Evolutionary conservation across 2,329 filamentous ascomycete genomes (phyloP), one percentile per base, ranked within the genome.

Genomic region (Fonsecaea monophora): DNA sequence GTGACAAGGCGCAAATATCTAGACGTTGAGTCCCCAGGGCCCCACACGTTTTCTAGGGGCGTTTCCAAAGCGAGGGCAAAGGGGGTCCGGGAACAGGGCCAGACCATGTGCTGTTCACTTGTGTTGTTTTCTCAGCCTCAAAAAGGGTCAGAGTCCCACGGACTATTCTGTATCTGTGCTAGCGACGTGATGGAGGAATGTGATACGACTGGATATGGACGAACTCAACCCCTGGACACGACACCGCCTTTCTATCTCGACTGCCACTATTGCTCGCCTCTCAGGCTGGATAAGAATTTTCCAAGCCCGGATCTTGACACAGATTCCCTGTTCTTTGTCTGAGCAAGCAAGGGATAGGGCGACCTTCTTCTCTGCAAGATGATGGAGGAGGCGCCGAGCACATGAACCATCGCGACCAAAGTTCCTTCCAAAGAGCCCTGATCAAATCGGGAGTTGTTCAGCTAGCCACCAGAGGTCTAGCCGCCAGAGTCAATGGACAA

Each of bases 391-490:
- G 21, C 18, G 45, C 45, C 25, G 21, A 5, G 13, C 45, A 3
- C 45, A 50, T 25, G 21, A 5, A 4, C 45, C 18, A 50, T 9
- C 45, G 4, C 8, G 53, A 35, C 53, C 53, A 50, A 53, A 60
- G 42, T 60, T 53, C 57, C 42, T 48, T n/a, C 45, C 57, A 21
- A 55, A 55, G 13, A 12, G 21, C 18, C 45, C 18, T 32, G 18
- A 13, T 12, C 45, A 13, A 12, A 50, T 25, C 21, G 45, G 45
- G 1, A 50, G 40, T 35, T 45, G 13, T 34, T 60, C 57, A 60
- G 57, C 57, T 32, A 60, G 57, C 57, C 57, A 60, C 57, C 5
- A 37, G 6, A 30, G 5, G 7, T 18, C 38, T 12, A 21, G 8
- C 18, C 18, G 34, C 25, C 34, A 53, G 25, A 15, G 2, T 55